Percentiles rank a stretch among this genome's conserved stretches.
These are phyloP conservation scores for Hypoxylon fuscum DNA, from an alignment of 495 filamentous ascomycete genomes.

Conservation along the genomic window DNA sequence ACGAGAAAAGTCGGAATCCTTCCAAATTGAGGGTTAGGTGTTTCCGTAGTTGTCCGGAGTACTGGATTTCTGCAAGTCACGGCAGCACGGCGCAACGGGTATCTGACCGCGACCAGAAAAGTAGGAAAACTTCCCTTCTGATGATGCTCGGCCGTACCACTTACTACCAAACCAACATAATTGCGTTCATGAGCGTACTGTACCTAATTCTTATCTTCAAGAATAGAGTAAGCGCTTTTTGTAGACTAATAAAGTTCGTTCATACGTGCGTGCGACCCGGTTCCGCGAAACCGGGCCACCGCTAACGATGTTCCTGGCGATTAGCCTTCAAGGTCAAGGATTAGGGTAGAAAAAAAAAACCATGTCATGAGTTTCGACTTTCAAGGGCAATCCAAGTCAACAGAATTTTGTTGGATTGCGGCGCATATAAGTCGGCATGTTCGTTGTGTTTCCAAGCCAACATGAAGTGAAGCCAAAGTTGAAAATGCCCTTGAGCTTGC, in stretches of 20 bases:
- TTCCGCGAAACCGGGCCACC: constrained; percentile 30
- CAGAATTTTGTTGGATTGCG: constrained; percentile 15
- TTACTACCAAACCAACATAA: constrained; percentile 10
- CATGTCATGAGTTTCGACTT: constrained; percentile 21
- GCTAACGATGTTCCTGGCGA: constrained; percentile 23
- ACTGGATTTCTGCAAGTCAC: constrained; percentile 12
- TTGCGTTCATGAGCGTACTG: constrained; percentile 4
- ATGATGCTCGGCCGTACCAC: constrained; percentile 6
- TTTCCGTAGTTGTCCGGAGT: constrained; percentile 11
- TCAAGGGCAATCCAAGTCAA: constrained; percentile 16
- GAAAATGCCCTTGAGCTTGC: background rate
- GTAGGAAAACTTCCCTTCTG: constrained; percentile 3
- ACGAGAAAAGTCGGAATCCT: constrained; percentile 25
- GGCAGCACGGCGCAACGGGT: constrained; percentile 7
- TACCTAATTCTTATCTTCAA: constrained; percentile 14
- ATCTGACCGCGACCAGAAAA: constrained; percentile 17
- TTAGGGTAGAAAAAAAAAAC: constrained; percentile 20
- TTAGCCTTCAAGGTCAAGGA: constrained; percentile 32
- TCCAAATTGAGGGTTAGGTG: constrained; percentile 21
- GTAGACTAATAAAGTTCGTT: constrained; percentile 26
- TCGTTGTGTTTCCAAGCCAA: too few relatives aligned
- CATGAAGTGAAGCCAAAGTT: constrained; percentile 5
- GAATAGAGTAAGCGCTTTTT: too few relatives aligned
- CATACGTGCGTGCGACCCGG: constrained; percentile 26
- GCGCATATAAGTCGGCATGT: constrained; percentile 10